Base-by-base conservation (phyloP, 75 land plant genomes). In the Cupressus sempervirens region DNA sequence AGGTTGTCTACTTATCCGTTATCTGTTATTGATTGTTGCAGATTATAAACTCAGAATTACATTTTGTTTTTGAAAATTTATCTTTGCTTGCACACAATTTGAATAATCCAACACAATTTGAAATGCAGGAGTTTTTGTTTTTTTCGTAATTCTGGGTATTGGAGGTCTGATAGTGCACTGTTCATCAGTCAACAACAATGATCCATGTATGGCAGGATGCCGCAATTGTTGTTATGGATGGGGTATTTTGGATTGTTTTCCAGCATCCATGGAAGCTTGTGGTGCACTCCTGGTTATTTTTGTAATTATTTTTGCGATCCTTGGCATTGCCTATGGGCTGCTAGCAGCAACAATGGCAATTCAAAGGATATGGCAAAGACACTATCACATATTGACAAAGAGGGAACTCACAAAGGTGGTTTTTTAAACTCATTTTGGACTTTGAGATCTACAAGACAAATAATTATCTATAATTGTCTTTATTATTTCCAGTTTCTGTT, bases 351-450 rank as follows among this genome's bases (percentile, higher is more conserved):
- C 97, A 11, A 95, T 97, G 99, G 96, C 93, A 26, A 82, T 95
- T 81, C 99, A 97, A 73, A 91, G 94, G 85, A 97, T 95, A 40
- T 97, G 97, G 99, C 99, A 97, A 87, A 88, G 93, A 80, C 99
- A 97, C 82, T 95, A 97, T 84, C 99, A 97, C 77, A 97, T 97
- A 50, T 90, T 97, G 2, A 93, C 99, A 40, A 97, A 97, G 84
- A 92, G 93, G 82, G 97, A 94, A 89, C 97, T 95, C 23, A 95
- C 97, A 32, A 92, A 97, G 94, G 99, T 90, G 34, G 6, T 1
- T 20, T 79, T 79, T 40, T 43, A 18, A 20, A 9, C n/a, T 36
- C 41, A 45, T 36, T 26, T 26, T 26, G 32, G 81, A 29, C 53
- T 26, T n/a, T 45, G 45, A 26, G 48, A 45, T n/a, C 32, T 79